phyloP scores from a whole-genome alignment of 2,329 filamentous ascomycete species.

The Calonectria fujianensis region DNA sequence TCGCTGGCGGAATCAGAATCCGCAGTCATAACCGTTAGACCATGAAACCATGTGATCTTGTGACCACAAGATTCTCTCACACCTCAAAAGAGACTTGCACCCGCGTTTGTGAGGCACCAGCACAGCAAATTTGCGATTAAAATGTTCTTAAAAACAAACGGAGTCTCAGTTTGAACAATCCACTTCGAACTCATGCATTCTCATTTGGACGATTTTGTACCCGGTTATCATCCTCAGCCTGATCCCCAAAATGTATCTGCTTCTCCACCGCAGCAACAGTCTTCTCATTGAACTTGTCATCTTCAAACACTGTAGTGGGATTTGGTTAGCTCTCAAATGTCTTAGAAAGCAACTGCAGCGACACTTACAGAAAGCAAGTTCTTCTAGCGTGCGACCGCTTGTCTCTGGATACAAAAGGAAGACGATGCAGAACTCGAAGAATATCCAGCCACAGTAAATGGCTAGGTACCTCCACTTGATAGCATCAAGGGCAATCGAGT shows the following conservation, averaged over 20 bases:
- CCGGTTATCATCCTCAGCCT: slow-evolving; percentile 24
- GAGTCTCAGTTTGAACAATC: neutral
- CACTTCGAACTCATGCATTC: slow-evolving; percentile 29
- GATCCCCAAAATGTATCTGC: slow-evolving; percentile 55
- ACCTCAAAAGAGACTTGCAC: neutral
- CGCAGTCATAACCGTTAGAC: slow-evolving; percentile 5
- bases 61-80: no score
- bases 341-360: accelerated
- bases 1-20: slow-evolving; percentile 5
- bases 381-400: slow-evolving; percentile 83
- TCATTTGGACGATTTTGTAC: slow-evolving; percentile 35
- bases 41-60: neutral
- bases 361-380: slow-evolving; percentile 68
- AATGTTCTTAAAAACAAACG: neutral
- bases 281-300: slow-evolving; percentile 61
- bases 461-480: slow-evolving; percentile 66
- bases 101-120: no score
- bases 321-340: slow-evolving; percentile 33
- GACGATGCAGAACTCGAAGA: slow-evolving; percentile 71
- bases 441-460: slow-evolving; percentile 66
- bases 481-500: slow-evolving; percentile 64
- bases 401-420: slow-evolving; percentile 92
- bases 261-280: slow-evolving; percentile 64
- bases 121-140: neutral
- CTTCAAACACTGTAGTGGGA: slow-evolving; percentile 61